Evolutionary conservation across 495 filamentous ascomycete genomes (phyloP).

Genomic region (Aspergillus nanangensis): DNA sequence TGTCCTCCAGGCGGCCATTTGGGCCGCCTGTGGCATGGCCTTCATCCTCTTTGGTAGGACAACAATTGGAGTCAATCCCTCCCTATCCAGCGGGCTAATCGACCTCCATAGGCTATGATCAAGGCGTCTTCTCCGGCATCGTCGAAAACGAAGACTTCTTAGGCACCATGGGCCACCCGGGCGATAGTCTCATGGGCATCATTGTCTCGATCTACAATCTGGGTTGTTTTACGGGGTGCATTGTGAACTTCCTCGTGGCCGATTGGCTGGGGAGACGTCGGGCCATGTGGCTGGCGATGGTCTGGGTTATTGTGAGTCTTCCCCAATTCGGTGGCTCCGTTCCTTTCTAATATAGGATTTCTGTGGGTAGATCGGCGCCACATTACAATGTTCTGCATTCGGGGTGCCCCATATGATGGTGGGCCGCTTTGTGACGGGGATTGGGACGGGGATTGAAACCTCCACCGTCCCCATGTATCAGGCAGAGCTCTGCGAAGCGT

Average conservation of each 20-base stretch:
- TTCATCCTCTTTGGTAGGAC: constrained; percentile 18
- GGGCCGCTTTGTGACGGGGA: constrained; percentile 44
- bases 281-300: constrained; percentile 39
- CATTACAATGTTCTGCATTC: constrained; percentile 39
- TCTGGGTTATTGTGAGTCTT: constrained; percentile 25
- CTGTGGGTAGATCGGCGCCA: constrained; percentile 27
- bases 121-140: constrained; percentile 51
- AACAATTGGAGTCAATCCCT: too few species aligned
- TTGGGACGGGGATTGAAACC: constrained; percentile 47
- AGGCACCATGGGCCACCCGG: constrained; percentile 36
- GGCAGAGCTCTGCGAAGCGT: constrained; percentile 38
- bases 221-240: constrained; percentile 43
- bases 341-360: background rate
- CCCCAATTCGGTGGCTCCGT: background rate
- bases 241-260: constrained; percentile 42
- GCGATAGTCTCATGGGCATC: constrained; percentile 38
- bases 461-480: constrained; percentile 45
- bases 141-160: constrained; percentile 45
- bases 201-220: constrained; percentile 50
- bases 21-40: constrained; percentile 19
- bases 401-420: constrained; percentile 43
- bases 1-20: constrained; percentile 16
- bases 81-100: too few species aligned
- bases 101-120: constrained; percentile 45
- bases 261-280: constrained; percentile 43